A percentile compares a stretch with the other conserved stretches of the same genome.
phyloP scores from a whole-genome alignment of 2,329 filamentous ascomycete genomes.

The Neofusicoccum sp. region DNA sequence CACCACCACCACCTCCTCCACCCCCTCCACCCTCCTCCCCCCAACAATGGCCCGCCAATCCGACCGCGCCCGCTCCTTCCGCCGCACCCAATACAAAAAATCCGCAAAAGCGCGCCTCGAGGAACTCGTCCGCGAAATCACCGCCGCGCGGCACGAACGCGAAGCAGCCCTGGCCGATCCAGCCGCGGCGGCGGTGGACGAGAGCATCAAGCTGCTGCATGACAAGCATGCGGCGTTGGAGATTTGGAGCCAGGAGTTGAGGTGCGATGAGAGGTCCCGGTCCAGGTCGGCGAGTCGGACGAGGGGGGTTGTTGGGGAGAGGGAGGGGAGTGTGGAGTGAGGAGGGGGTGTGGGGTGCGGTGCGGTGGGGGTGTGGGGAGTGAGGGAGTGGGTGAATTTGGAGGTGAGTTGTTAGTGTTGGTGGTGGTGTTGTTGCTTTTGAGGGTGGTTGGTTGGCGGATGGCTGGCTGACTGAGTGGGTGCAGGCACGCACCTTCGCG shows the following conservation, averaged over 20 bases:
- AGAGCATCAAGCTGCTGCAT: constrained; percentile 16
- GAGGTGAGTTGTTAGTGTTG: too few relatives aligned
- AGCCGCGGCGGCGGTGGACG: neutral
- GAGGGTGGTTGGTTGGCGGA: neutral
- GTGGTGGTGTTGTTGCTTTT: neutral
- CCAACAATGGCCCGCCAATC: neutral
- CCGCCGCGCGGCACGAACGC: constrained; percentile 4
- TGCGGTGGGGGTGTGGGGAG: neutral
- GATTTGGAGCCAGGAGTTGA: constrained; percentile 10
- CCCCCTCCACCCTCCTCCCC: neutral
- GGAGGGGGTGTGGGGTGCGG: neutral
- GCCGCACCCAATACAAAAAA: constrained; percentile 14
- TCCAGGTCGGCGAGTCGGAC: neutral
- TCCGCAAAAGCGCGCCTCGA: constrained; percentile 10
- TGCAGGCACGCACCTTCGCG: too few relatives aligned
- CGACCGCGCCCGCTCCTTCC: constrained; percentile 12
- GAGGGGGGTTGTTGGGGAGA: neutral
- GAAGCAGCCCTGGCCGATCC: neutral
- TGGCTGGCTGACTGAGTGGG: too few relatives aligned
- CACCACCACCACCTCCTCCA: neutral
- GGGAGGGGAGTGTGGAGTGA: neutral
- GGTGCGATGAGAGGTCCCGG: neutral
- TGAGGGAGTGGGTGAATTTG: too few relatives aligned
- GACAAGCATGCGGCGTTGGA: constrained; percentile 5
- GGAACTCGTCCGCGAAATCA: constrained; percentile 9